Evolutionary conservation across 106 monocot genomes (phyloP).

Genomic region (Platanthera guangdongensis): DNA sequence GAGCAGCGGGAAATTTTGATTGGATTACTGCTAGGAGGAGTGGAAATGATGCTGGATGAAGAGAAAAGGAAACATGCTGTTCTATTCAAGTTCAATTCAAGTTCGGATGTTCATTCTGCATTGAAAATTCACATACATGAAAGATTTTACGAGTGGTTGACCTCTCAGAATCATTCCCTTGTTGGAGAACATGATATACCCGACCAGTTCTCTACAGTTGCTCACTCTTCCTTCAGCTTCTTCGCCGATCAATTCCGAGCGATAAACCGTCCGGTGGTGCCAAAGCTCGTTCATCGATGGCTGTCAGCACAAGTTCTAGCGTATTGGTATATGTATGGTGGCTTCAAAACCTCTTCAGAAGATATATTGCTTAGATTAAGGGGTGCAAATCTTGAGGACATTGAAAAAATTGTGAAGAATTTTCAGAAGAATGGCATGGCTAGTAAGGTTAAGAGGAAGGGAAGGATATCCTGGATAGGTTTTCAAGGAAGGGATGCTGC

Average conservation of each 20-base stretch:
- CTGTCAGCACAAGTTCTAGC: constrained; percentile 60
- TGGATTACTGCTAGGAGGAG: constrained; percentile 79
- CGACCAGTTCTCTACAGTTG: constrained; percentile 44
- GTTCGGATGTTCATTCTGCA: constrained; percentile 48
- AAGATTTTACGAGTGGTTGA: constrained; percentile 69
- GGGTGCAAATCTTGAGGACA: constrained; percentile 44
- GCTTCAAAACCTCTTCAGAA: constrained; percentile 48
- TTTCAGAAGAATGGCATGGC: constrained; percentile 45
- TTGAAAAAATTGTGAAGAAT: constrained; percentile 50
- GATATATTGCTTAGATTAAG: constrained; percentile 76
- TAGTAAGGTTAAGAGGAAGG: constrained; percentile 79
- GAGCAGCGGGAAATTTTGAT: constrained; percentile 93
- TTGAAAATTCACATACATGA: constrained; percentile 63
- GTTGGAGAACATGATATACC: constrained; percentile 38
- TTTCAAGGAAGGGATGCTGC: constrained; percentile 63
- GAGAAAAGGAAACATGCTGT: constrained; percentile 38
- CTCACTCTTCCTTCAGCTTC: constrained; percentile 60
- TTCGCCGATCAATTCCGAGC: constrained; percentile 64
- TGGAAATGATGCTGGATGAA: constrained; percentile 34
- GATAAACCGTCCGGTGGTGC: constrained; percentile 38
- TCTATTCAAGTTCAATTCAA: constrained; percentile 48
- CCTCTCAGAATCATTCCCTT: constrained; percentile 18
- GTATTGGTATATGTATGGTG: constrained; percentile 96
- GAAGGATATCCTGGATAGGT: constrained; percentile 64
- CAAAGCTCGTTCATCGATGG: constrained; percentile 86